Evolutionary conservation across 768 basidiomycete genomes (phyloP), one percentile per base, ranked within the genome.

Genomic region (Tricholoma matsutake): DNA sequence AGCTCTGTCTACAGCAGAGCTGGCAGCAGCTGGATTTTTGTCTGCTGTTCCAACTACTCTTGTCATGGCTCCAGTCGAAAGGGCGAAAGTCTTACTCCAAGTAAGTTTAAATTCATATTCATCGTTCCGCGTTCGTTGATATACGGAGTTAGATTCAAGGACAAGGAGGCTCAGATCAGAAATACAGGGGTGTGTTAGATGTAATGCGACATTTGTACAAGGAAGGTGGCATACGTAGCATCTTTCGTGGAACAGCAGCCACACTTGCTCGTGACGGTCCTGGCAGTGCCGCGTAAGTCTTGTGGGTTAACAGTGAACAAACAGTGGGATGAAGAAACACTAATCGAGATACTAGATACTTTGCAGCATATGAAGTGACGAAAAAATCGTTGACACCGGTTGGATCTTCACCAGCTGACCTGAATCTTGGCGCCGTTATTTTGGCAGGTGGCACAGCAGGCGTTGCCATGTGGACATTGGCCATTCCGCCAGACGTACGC

Each of bases 391-490:
- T 99, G 63, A 94, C 90, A 11, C 92, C 94, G 6, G 84, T 82
- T 41, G 91, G 91, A 32, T 79, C 91, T 16, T 88, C 88, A n/a
- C 82, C 91, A 2, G 81, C 86, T 37, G 87, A 94, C 54, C 81
- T 98, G 60, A 91, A 94, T 67, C 80, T 99, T 28, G 82, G 91
- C 32, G 89, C 91, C 16, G 84, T 98, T 67, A 90, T 98, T 65
- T 61, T 95, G 58, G 94, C 96, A 56, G 97, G 97, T 65, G 97
- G 96, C 57, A 87, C 85, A 41, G 97, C 97, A 1, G 97, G 97
- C 66, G 85, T 98, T 4, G 95, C 95, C 37, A 98, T 99, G 97
- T 99, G 97, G 97, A 81, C 91, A 16, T 81, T 98, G 66, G 96
- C 93, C 25, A 97, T 99, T 66, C 97, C 97, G 53, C 96, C 96